Conservation (phyloP, 2,329 filamentous ascomycete genomes). For the Aspergillus ruber region DNA sequence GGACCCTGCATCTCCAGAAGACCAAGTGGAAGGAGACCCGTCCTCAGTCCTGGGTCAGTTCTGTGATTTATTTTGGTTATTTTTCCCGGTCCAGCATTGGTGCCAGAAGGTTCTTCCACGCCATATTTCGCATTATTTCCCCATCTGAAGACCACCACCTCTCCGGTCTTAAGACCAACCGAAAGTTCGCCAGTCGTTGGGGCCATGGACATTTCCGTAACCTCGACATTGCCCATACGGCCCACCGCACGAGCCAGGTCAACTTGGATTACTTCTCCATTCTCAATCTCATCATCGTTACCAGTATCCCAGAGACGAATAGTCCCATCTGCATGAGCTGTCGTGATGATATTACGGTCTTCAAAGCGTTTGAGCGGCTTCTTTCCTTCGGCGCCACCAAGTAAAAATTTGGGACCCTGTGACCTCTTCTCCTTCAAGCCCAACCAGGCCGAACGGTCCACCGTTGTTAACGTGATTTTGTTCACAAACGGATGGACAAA, state of each 20-base stretch:
- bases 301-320: slow-evolving; percentile 91
- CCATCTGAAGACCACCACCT: slow-evolving; percentile 82
- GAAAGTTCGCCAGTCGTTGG: slow-evolving; percentile 77
- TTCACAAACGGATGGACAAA: slow-evolving; percentile 87
- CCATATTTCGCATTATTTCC: slow-evolving; percentile 70
- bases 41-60: slow-evolving; percentile 65
- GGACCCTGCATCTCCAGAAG: slow-evolving; percentile 79
- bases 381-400: slow-evolving; percentile 68
- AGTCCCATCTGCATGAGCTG: slow-evolving; percentile 83
- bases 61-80: slow-evolving; percentile 69
- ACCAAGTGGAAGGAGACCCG: slow-evolving; percentile 72
- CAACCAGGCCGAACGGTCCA: slow-evolving; percentile 78
- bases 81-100: slow-evolving; percentile 58
- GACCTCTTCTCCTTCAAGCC: slow-evolving; percentile 79
- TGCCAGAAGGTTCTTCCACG: slow-evolving; percentile 49
- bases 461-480: slow-evolving; percentile 61
- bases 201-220: slow-evolving; percentile 74
- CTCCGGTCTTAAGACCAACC: slow-evolving; percentile 73
- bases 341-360: slow-evolving; percentile 74
- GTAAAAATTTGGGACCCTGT: slow-evolving; percentile 69
- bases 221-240: slow-evolving; percentile 67
- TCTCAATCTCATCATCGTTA: slow-evolving; percentile 89
- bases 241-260: slow-evolving; percentile 78
- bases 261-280: slow-evolving; percentile 70
- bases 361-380: slow-evolving; percentile 71